phyloP scores from a whole-genome alignment of 208 protist genomes.

The Leishmania lainsoni region DNA sequence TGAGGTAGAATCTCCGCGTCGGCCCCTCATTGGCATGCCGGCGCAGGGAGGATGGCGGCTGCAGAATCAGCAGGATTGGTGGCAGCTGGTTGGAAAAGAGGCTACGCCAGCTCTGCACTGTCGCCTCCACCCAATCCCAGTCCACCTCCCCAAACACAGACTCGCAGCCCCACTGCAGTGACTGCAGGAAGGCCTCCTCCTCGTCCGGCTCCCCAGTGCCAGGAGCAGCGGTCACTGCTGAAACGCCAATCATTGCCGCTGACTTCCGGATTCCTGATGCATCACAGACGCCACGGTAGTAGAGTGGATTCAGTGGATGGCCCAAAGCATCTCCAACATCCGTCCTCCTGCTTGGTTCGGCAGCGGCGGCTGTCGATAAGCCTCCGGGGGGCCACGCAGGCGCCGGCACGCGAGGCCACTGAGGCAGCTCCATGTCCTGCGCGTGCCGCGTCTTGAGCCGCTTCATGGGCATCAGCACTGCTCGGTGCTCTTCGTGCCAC shows the following conservation, averaged over 20 bases:
- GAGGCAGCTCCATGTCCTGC: conserved; percentile 34
- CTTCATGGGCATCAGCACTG: conserved; percentile 62
- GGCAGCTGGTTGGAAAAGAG: conserved; percentile 45
- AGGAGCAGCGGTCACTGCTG: not conserved
- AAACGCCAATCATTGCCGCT: not conserved
- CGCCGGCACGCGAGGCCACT: conserved; percentile 25
- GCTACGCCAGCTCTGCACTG: conserved; percentile 46
- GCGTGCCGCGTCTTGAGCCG: conserved; percentile 41
- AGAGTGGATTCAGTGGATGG: conserved; percentile 6
- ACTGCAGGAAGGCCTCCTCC: conserved; percentile 26
- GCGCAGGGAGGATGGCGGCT: conserved; percentile 44
- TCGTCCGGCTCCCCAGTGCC: conserved; percentile 18
- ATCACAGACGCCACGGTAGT: conserved; percentile 3
- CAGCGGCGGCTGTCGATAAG: not conserved
- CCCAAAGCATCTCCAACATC: conserved; percentile 7
- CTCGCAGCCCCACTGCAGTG: conserved; percentile 54
- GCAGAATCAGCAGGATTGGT: conserved; percentile 60
- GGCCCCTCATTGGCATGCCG: conserved; percentile 14
- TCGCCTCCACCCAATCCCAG: conserved; percentile 81
- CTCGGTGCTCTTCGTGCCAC: conserved; percentile 48
- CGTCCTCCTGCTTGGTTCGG: not conserved
- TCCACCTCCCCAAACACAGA: conserved; percentile 76
- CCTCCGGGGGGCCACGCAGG: conserved; percentile 21
- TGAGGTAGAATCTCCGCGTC: conserved; percentile 23
- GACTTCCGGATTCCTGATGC: not conserved